Evolutionary conservation across 2,329 filamentous ascomycete genomes (phyloP).

Genomic region (Blastomyces parvus): DNA sequence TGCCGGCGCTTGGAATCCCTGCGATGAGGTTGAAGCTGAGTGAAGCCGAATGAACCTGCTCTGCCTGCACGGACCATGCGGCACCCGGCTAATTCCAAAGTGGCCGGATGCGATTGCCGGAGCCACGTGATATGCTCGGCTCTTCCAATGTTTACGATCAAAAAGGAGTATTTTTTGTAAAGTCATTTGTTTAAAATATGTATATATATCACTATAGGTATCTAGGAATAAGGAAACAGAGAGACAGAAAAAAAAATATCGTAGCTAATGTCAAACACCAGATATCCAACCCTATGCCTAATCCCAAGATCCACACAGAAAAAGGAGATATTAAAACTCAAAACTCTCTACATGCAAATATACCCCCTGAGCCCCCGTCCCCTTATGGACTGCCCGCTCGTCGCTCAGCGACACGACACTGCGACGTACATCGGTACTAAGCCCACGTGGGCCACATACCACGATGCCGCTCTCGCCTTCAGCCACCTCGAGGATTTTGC

Average conservation of each 20-base stretch:
- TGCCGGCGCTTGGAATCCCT: too few relatives aligned
- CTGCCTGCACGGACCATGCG: too few relatives aligned
- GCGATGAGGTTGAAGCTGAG: too few relatives aligned
- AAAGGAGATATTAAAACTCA: constrained; percentile 31
- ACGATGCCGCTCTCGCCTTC: constrained; percentile 54
- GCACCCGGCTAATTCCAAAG: too few relatives aligned
- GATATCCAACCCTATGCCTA: neutral
- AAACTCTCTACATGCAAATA: constrained; percentile 53
- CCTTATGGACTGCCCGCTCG: constrained; percentile 58
- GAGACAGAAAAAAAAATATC: neutral
- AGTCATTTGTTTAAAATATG: neutral
- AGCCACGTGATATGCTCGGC: too few relatives aligned
- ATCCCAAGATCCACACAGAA: neutral
- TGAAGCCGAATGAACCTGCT: too few relatives aligned
- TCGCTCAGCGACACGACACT: constrained; percentile 50
- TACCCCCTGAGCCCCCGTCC: constrained; percentile 56
- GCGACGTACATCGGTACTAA: constrained; percentile 48
- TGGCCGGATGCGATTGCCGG: too few relatives aligned
- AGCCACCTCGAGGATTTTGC: constrained; percentile 48
- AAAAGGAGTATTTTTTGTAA: too few relatives aligned
- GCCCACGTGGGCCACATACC: constrained; percentile 49
- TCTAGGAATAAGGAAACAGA: neutral
- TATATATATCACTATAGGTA: neutral
- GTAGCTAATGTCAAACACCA: neutral
- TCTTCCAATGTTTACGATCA: too few relatives aligned